Percentiles rank a stretch among this genome's conserved stretches.
phyloP scores from a whole-genome alignment of 257 asterid species.

The Solanum okadae region DNA sequence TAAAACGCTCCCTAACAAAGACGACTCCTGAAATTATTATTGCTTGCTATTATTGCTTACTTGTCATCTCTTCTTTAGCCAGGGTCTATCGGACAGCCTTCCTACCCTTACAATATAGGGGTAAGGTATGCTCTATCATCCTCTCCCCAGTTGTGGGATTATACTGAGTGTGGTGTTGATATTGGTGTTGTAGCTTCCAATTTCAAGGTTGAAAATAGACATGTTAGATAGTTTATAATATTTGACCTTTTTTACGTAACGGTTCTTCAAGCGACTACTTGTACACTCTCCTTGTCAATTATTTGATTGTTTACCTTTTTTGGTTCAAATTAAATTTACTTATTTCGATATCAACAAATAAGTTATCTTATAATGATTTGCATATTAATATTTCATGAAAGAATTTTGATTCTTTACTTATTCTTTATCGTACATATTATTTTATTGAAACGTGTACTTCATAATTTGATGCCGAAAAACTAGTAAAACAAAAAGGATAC shows the following conservation, averaged over 20 bases:
- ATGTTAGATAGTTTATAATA: neutral
- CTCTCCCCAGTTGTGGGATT: neutral
- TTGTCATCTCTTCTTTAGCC: neutral
- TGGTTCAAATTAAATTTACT: neutral
- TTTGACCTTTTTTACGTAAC: neutral
- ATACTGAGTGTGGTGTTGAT: too few relatives aligned
- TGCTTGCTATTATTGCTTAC: neutral
- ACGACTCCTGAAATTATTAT: neutral
- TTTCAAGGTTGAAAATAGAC: neutral
- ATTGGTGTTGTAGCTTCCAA: neutral
- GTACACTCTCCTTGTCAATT: neutral
- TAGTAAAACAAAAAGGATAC: neutral
- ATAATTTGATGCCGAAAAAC: neutral
- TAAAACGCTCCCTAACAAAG: too few relatives aligned
- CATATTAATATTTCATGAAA: neutral
- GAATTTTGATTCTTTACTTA: neutral
- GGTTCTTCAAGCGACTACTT: too few relatives aligned
- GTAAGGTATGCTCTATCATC: neutral
- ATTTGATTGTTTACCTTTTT: neutral
- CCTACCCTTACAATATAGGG: neutral
- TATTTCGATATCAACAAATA: neutral
- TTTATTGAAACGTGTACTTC: neutral
- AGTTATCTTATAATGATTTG: neutral
- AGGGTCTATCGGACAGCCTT: neutral
- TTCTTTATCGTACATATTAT: neutral